These are phyloP conservation scores for Gonapodya sp. DNA, from an alignment of 192 early-diverging fungal species.

Conservation along the genomic window DNA sequence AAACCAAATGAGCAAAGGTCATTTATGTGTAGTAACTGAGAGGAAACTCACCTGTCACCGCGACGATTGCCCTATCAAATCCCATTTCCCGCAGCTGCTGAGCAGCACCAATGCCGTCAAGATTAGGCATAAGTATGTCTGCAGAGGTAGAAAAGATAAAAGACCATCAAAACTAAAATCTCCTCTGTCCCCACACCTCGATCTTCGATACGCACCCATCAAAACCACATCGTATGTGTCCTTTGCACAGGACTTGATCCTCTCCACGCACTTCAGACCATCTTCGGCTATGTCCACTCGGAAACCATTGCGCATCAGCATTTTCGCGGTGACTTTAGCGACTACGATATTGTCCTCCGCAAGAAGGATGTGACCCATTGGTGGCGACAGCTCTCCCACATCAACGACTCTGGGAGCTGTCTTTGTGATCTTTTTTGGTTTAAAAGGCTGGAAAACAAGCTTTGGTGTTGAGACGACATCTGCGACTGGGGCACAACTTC, in stretches of 20 bases:
- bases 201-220: not conserved
- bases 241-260: not conserved
- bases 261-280: not conserved
- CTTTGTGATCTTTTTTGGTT: too few species aligned
- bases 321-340: not conserved
- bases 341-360: not conserved
- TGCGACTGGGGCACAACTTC: not conserved
- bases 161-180: not conserved
- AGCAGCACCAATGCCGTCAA: not conserved
- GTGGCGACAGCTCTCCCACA: not conserved
- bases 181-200: too few species aligned
- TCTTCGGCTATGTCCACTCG: not conserved
- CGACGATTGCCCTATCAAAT: not conserved
- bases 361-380: not conserved
- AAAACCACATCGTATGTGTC: not conserved
- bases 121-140: not conserved
- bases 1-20: too few species aligned
- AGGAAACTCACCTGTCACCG: not conserved
- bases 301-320: not conserved
- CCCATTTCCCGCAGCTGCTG: not conserved
- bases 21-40: not conserved
- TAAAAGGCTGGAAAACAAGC: too few species aligned
- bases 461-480: too few species aligned
- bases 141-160: not conserved
- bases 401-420: too few species aligned